phyloP scores from a whole-genome alignment of 352 stramenopile genomes.

The Globisporangium lucens region DNA sequence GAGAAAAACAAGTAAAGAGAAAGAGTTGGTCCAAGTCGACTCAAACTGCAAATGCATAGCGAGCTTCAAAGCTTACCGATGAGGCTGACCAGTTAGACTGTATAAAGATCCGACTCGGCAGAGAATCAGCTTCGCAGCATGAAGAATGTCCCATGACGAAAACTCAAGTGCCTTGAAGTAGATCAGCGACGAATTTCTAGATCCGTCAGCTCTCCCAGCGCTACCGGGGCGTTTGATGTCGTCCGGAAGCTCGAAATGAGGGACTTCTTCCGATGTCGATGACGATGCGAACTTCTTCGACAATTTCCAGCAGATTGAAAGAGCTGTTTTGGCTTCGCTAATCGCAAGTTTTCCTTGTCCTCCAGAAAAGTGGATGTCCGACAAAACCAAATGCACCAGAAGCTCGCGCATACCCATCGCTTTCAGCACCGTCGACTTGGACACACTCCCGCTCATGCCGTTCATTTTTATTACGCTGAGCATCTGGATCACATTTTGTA shows the following conservation, averaged over 20 bases:
- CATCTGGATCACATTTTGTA: conserved; percentile 16
- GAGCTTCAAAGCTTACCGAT: conserved; percentile 31
- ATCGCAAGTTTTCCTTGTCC: conserved; percentile 42
- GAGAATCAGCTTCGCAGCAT: conserved; percentile 49
- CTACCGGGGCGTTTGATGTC: conserved; percentile 22
- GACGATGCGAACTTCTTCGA: conserved; percentile 36
- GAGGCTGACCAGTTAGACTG: conserved; percentile 38
- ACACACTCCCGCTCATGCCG: not conserved
- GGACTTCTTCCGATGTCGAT: conserved; percentile 10
- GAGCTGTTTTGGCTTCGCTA: conserved; percentile 46
- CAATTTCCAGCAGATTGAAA: conserved; percentile 71
- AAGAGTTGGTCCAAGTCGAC: not conserved
- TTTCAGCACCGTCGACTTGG: conserved; percentile 22
- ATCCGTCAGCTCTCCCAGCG: conserved; percentile 1
- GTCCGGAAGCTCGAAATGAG: conserved; percentile 39
- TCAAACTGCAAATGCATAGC: not conserved
- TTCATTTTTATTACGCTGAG: conserved; percentile 16
- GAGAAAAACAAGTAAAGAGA: not conserved
- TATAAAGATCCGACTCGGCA: conserved; percentile 67
- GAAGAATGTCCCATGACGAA: conserved; percentile 69
- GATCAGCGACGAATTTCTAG: conserved; percentile 25
- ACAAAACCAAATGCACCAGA: conserved; percentile 43
- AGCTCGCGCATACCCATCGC: conserved; percentile 51
- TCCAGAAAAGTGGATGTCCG: conserved; percentile 52
- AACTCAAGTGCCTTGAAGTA: conserved; percentile 68